Evolutionary conservation across 192 early-diverging fungal species (phyloP).

Genomic region (Mycoemilia scoparia): DNA sequence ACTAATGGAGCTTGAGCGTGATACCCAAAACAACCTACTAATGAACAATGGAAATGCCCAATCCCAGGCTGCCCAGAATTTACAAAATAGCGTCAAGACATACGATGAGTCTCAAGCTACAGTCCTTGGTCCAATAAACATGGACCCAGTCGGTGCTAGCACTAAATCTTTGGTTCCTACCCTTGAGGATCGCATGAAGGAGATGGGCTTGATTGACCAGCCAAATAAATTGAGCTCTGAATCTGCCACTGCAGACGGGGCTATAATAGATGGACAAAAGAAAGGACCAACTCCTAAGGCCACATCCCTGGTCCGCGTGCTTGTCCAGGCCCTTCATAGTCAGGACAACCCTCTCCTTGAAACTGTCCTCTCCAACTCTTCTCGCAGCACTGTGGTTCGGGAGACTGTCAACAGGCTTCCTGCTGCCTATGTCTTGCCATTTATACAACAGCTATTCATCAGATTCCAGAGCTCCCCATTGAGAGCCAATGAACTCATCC

Average conservation of each 20-base stretch:
- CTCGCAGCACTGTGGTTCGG: slow-evolving; percentile 14
- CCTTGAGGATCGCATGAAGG: slow-evolving; percentile 18
- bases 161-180: slow-evolving; percentile 8
- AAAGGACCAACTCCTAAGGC: too few species aligned
- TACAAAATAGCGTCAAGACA: background rate
- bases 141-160: slow-evolving; percentile 7
- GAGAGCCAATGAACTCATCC: slow-evolving; percentile 12
- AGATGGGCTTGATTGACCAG: slow-evolving; percentile 2
- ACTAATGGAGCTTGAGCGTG: slow-evolving; percentile 9
- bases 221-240: background rate
- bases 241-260: background rate
- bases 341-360: slow-evolving; percentile 13
- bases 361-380: slow-evolving; percentile 13
- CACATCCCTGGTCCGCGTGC: slow-evolving; percentile 22
- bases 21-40: slow-evolving; percentile 8
- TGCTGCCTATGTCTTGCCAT: slow-evolving; percentile 13
- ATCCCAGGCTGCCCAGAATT: background rate
- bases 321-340: slow-evolving; percentile 26
- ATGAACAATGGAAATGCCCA: slow-evolving; percentile 1
- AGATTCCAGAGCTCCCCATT: slow-evolving; percentile 13
- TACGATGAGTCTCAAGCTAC: slow-evolving; percentile 11
- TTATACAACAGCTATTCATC: slow-evolving; percentile 25
- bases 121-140: slow-evolving; percentile 2
- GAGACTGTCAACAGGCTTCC: slow-evolving; percentile 19
- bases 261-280: background rate